These are phyloP conservation scores for Apiotrichum akiyoshidainum DNA, from an alignment of 1,284 basidiomycete genomes.

Conservation along the genomic window DNA sequence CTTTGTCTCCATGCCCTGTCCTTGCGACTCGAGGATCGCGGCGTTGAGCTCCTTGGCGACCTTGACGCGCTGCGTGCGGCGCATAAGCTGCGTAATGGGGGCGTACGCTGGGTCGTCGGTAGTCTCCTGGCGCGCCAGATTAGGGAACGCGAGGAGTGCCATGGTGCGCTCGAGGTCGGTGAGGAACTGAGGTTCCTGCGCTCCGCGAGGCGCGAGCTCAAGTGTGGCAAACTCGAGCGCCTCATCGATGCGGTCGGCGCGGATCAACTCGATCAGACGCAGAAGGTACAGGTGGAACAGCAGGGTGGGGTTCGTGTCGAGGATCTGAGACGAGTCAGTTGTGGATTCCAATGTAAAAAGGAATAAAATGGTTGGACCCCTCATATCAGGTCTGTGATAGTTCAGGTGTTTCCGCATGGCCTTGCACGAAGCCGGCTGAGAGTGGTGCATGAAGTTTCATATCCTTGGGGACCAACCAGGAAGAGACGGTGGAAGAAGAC, in stretches of 20 bases:
- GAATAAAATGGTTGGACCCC: constrained; percentile 47
- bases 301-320: constrained; percentile 84
- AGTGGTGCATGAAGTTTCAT: constrained; percentile 97
- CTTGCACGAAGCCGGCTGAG: constrained; percentile 62
- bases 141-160: constrained; percentile 83
- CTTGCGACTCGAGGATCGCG: constrained; percentile 85
- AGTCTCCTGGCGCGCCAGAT: constrained; percentile 53
- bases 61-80: constrained; percentile 80
- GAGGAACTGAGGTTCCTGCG: constrained; percentile 90
- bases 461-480: constrained; percentile 60
- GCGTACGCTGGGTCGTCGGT: constrained; percentile 41
- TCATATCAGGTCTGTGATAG: constrained; percentile 54
- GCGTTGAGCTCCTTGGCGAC: constrained; percentile 90
- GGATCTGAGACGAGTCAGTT: constrained; percentile 62
- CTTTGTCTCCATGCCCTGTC: constrained; percentile 89
- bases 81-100: constrained; percentile 59
- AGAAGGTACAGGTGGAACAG: constrained; percentile 93
- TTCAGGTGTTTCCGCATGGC: constrained; percentile 51
- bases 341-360: constrained; percentile 12
- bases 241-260: constrained; percentile 70
- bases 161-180: constrained; percentile 90
- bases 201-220: constrained; percentile 89
- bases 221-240: constrained; percentile 87
- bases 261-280: constrained; percentile 90
- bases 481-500: constrained; percentile 3